phyloP scores from a whole-genome alignment of 441 rosid genomes.

The Adansonia grandidieri region DNA sequence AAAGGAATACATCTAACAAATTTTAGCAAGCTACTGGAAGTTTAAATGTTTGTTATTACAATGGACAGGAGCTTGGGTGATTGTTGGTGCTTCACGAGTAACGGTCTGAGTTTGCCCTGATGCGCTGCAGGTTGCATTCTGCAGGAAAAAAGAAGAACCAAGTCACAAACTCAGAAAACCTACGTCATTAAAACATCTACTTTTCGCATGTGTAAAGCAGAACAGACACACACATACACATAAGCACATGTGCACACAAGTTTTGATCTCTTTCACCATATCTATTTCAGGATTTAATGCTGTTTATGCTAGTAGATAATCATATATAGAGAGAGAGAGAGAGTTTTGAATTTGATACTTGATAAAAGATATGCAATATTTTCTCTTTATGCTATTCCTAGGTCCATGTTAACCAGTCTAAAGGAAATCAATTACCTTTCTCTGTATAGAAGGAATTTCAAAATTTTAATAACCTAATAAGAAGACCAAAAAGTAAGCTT shows the following conservation, averaged over 20 bases:
- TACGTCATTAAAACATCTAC: neutral
- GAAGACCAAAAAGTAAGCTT: conserved; percentile 28
- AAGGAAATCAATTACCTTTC: neutral
- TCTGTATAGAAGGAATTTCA: too few species aligned
- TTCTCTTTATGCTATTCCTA: neutral
- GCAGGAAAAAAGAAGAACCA: conserved; percentile 32
- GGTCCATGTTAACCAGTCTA: neutral
- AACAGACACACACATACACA: neutral
- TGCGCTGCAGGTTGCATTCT: conserved; percentile 66
- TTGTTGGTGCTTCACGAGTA: conserved; percentile 72
- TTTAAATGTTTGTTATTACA: neutral
- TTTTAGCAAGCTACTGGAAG: neutral
- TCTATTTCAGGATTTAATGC: neutral
- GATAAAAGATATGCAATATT: neutral
- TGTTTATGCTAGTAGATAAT: neutral
- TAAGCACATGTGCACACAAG: neutral
- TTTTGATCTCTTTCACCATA: neutral
- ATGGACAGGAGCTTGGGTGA: conserved; percentile 66
- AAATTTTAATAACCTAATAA: neutral
- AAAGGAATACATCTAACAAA: neutral
- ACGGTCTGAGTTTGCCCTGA: conserved; percentile 81
- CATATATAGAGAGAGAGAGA: neutral
- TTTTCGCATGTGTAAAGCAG: neutral
- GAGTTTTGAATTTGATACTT: neutral
- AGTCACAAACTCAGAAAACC: neutral